Percentiles rank a stretch among this genome's conserved stretches.
Conservation (phyloP, 306 rosid genomes). For the Oemleria cerasiformis region DNA sequence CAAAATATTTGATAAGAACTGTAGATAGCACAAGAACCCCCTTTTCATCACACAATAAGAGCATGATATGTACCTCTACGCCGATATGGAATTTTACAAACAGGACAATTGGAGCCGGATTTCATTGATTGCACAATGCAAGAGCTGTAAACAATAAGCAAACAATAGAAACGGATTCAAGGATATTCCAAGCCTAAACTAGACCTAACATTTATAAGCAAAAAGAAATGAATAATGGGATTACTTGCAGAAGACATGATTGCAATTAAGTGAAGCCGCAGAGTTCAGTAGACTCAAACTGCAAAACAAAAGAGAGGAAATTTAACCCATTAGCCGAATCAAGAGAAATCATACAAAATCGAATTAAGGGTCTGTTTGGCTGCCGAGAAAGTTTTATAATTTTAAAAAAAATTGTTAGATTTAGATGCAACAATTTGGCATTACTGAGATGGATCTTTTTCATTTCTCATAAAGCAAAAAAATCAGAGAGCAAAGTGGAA, state of each 20-base stretch:
- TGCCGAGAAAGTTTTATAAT: not conserved
- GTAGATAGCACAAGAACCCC: not conserved
- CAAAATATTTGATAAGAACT: not conserved
- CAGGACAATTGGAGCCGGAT: conserved; percentile 69
- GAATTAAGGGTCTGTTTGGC: conserved; percentile 4
- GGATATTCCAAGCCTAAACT: not conserved
- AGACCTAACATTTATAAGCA: not conserved
- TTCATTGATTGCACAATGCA: conserved; percentile 78
- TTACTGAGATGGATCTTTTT: not conserved
- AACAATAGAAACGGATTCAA: not conserved
- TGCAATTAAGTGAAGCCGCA: conserved; percentile 75
- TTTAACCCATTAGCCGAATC: not conserved
- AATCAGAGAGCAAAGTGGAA: not conserved
- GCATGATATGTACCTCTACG: conserved; percentile 63
- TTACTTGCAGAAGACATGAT: conserved; percentile 91
- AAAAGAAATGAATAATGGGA: not conserved
- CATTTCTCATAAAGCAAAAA: not conserved
- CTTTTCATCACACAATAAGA: not conserved
- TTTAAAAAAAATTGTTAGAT: not conserved
- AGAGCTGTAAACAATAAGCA: conserved; percentile 40
- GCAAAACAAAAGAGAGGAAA: conserved; percentile 12
- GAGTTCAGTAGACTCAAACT: conserved; percentile 65
- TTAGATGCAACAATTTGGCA: not conserved
- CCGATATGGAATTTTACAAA: conserved; percentile 75
- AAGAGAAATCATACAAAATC: not conserved